Evolutionary conservation across 1,284 basidiomycete genomes (phyloP).

Genomic region (Hemileia vastatrix): DNA sequence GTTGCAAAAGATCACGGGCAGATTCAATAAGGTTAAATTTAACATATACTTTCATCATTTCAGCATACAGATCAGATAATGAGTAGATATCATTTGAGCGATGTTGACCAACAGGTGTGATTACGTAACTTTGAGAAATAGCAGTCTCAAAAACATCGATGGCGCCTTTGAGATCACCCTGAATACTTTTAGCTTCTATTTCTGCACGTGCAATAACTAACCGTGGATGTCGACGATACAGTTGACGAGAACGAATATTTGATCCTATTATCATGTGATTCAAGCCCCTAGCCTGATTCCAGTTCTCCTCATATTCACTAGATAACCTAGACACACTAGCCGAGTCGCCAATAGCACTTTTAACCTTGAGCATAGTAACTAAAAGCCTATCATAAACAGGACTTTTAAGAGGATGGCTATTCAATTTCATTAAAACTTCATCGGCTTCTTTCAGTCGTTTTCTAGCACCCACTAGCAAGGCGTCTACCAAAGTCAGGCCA

Average conservation of each 20-base stretch:
- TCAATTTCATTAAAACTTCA: conserved; percentile 7
- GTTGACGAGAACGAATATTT: conserved; percentile 5
- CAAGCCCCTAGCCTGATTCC: background rate
- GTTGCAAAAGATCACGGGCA: background rate
- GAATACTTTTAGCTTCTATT: conserved; percentile 10
- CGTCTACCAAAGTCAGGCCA: conserved; percentile 11
- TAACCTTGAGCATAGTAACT: conserved; percentile 8
- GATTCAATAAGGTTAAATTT: conserved; percentile 7
- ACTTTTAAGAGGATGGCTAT: background rate
- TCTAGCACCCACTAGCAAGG: conserved; percentile 1
- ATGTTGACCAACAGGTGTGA: conserved; percentile 1
- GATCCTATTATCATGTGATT: background rate
- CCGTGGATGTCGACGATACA: conserved; percentile 13
- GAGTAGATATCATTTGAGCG: background rate
- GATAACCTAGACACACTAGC: conserved; percentile 1
- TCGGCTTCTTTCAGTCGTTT: conserved; percentile 10
- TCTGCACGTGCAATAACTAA: conserved; percentile 11
- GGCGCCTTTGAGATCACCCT: conserved; percentile 7
- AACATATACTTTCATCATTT: conserved; percentile 17
- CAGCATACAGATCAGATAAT: conserved; percentile 19
- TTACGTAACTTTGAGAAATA: background rate
- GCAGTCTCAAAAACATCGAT: conserved; percentile 14
- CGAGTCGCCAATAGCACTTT: conserved; percentile 7
- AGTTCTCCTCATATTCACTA: background rate
- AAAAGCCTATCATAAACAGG: conserved; percentile 12